Base-by-base conservation (phyloP, 2,329 filamentous ascomycete species). In the Ceratocystis variospora region DNA sequence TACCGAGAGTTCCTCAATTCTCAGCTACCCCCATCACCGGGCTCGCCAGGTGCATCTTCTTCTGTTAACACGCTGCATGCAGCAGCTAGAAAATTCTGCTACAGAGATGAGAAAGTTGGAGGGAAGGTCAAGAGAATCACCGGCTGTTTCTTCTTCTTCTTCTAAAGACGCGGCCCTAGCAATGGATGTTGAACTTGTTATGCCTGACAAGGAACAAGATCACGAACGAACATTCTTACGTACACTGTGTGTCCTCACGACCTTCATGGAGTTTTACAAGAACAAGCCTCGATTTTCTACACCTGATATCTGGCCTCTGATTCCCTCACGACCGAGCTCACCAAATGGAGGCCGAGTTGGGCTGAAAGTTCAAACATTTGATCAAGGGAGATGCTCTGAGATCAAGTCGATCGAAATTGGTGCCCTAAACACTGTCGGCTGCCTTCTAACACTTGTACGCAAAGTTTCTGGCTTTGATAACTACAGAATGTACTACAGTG, bases 361-460 rank as follows among this genome's bases (percentile, higher is more conserved):
- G 63, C 79, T 94, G 19, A 86, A 84, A 63, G 93, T 89, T 71
- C 89, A 93, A 73, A 84, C 84, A 1, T 90, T 90, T 70, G 83
- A 87, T 71, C 84, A 83, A 12, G 74, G 80, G 28, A 75, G 75
- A 1, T 81, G 83, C 65, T 85, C 83, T 1, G 82, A 83, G 12
- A 80, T 90, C 31, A 80, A 81, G 70, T 77, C 79, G 1, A 75
- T 94, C 37, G 77, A 77, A 33, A 86, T 94, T 70, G 89, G 88
- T 0, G 81, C 82, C 57, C 79, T 83, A 31, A 90, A 92, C 67
- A 94, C 88, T 0, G 81, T 84, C 5, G 81, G 83, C 1, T 86
- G 89, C 53, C 77, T 96, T 4, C 79, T 89, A 37, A 83, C 85
- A 19, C 85, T 81, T 67, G 75, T 96, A 50, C 80, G 82, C 41